These are phyloP conservation scores for Cytospora paraplurivora DNA, from an alignment of 2,329 filamentous ascomycete species.

Conservation along the genomic window DNA sequence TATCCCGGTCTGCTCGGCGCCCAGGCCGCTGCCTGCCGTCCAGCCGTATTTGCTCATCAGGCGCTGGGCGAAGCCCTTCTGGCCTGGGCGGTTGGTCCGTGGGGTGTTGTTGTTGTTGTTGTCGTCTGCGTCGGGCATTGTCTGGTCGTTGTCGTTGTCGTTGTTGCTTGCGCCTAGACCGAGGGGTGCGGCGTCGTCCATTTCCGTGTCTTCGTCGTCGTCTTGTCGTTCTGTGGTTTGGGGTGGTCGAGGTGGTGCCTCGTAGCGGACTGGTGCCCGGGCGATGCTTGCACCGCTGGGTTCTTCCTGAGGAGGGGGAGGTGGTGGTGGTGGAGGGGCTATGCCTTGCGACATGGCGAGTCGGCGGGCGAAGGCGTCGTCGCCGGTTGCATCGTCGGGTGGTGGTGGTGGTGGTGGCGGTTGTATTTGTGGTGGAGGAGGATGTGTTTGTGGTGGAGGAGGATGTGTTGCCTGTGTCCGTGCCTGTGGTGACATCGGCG, in stretches of 20 bases:
- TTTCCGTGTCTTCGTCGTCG: constrained; percentile 36
- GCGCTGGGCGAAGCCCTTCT: constrained; percentile 81
- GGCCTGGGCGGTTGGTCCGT: constrained; percentile 71
- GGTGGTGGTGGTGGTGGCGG: constrained; percentile 44
- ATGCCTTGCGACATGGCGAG: constrained; percentile 54
- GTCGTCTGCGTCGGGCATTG: constrained; percentile 31
- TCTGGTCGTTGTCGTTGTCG: constrained; percentile 38
- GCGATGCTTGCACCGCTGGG: constrained; percentile 66
- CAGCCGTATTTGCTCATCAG: constrained; percentile 95
- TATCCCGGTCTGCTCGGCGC: constrained; percentile 80
- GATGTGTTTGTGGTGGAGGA: constrained; percentile 43
- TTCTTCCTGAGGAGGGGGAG: constrained; percentile 35
- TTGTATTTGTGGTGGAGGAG: constrained; percentile 42
- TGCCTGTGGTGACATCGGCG: constrained; percentile 48
- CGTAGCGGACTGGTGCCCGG: constrained; percentile 75
- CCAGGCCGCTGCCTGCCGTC: constrained; percentile 84
- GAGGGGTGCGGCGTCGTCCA: constrained; percentile 41
- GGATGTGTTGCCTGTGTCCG: constrained; percentile 36
- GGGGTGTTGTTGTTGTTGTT: constrained; percentile 39
- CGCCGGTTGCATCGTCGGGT: constrained; percentile 63
- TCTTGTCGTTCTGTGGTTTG: constrained; percentile 42
- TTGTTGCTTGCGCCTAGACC: constrained; percentile 42
- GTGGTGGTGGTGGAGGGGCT: constrained; percentile 37
- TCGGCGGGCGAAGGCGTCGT: constrained; percentile 69
- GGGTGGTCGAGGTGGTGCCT: constrained; percentile 51